Percentiles rank a stretch among this genome's conserved stretches.
phyloP scores from a whole-genome alignment of 768 basidiomycete species.

The Psilocybe subaeruginosa region DNA sequence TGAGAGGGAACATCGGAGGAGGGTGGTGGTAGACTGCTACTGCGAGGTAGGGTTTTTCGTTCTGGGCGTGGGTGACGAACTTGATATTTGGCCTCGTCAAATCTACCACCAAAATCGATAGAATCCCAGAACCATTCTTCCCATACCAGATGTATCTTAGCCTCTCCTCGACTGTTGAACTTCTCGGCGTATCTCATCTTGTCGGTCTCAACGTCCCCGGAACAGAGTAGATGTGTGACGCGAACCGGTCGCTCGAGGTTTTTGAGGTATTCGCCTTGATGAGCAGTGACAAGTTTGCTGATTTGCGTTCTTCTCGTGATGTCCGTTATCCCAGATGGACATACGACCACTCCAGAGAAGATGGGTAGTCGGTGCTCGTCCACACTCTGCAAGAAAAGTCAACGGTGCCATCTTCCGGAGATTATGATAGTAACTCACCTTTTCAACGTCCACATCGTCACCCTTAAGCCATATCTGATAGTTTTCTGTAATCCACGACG shows the following conservation, averaged over 20 bases:
- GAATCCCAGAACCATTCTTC: conserved; percentile 99
- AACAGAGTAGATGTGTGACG: conserved; percentile 87
- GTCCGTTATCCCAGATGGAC: conserved; percentile 77
- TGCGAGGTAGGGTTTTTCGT: conserved; percentile 37
- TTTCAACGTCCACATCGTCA: conserved; percentile 71
- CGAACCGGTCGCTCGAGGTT: conserved; percentile 75
- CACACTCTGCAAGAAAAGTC: conserved; percentile 53
- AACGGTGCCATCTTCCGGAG: background rate
- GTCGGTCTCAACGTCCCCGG: conserved; percentile 65
- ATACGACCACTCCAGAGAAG: conserved; percentile 72
- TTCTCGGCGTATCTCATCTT: conserved; percentile 83
- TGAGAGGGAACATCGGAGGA: conserved; percentile 25
- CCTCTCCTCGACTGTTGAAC: conserved; percentile 71
- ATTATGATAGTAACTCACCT: conserved; percentile 42
- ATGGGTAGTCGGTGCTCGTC: conserved; percentile 65
- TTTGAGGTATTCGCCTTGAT: conserved; percentile 75
- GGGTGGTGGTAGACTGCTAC: conserved; percentile 23
- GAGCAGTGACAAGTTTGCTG: conserved; percentile 54
- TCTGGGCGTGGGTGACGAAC: conserved; percentile 64
- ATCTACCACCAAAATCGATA: conserved; percentile 73
- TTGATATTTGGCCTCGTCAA: conserved; percentile 64
- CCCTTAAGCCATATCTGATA: conserved; percentile 79
- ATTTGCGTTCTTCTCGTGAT: conserved; percentile 63
- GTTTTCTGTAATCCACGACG: conserved; percentile 76
- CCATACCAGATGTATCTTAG: conserved; percentile 81